phyloP scores from a whole-genome alignment of 2,329 filamentous ascomycete species.

The Geosmithia putterillii region DNA sequence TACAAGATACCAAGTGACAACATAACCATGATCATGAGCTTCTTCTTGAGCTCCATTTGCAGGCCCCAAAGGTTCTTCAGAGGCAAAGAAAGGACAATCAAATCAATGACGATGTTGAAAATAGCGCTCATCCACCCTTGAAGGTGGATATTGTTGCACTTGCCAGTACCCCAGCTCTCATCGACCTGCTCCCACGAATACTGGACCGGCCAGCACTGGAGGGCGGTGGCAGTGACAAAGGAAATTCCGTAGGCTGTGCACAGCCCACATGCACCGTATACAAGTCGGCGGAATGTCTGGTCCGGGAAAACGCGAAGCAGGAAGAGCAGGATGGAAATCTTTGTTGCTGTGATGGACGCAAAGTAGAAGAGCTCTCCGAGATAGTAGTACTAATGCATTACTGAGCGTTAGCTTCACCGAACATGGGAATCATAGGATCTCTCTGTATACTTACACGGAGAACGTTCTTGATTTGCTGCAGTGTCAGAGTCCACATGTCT shows the following conservation, averaged over 20 bases:
- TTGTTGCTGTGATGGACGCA: slow-evolving; percentile 28
- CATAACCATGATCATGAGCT: slow-evolving; percentile 34
- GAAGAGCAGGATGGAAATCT: slow-evolving; percentile 40
- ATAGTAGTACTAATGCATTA: slow-evolving; percentile 23
- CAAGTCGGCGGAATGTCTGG: slow-evolving; percentile 19
- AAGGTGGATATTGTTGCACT: slow-evolving; percentile 34
- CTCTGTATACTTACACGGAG: slow-evolving; percentile 16
- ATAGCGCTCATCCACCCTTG: slow-evolving; percentile 37
- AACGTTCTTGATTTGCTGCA: slow-evolving; percentile 28
- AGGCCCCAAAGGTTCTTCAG: slow-evolving; percentile 28
- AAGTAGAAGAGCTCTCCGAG: slow-evolving; percentile 33
- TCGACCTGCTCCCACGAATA: slow-evolving; percentile 43
- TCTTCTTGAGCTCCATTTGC: slow-evolving; percentile 32
- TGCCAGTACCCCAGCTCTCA: slow-evolving; percentile 25
- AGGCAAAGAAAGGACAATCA: slow-evolving; percentile 38
- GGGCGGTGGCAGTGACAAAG: slow-evolving; percentile 30
- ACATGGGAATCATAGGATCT: slow-evolving; percentile 4
- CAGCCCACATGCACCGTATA: slow-evolving; percentile 27
- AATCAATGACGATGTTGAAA: slow-evolving; percentile 37
- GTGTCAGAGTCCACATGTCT: slow-evolving; percentile 36
- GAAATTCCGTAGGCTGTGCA: slow-evolving; percentile 23
- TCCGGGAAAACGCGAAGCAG: slow-evolving; percentile 41
- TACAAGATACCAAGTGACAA: slow-evolving; percentile 36
- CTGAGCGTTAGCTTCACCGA: not conserved
- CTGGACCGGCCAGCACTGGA: slow-evolving; percentile 37